Evolutionary conservation across 2,329 filamentous ascomycete genomes (phyloP).

Genomic region (Paracorniculantispora psalliotae): DNA sequence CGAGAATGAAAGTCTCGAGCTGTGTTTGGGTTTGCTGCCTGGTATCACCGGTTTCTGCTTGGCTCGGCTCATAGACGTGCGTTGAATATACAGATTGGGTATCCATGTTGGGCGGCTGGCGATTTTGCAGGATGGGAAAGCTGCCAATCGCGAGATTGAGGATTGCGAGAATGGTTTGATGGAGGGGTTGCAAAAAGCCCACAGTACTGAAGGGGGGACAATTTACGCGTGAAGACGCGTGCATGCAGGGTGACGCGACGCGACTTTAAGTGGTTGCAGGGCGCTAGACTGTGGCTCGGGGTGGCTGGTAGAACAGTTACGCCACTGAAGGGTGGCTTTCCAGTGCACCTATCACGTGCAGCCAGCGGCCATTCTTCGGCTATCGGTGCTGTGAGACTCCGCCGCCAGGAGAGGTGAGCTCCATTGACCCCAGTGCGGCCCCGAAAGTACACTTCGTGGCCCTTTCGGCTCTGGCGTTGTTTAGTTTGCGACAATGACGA

Average conservation of each 20-base stretch:
- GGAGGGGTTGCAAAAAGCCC: conserved; percentile 8
- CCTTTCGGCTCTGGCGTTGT: not conserved
- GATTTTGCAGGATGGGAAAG: not conserved
- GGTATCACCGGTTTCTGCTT: conserved; percentile 62
- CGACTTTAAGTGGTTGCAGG: conserved; percentile 29
- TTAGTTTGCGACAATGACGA: conserved; percentile 13
- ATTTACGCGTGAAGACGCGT: conserved; percentile 16
- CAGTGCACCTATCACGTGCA: not conserved
- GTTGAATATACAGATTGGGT: conserved; percentile 80
- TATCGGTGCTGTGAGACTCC: not conserved
- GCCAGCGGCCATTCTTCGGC: conserved; percentile 10
- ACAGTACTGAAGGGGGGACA: conserved; percentile 4
- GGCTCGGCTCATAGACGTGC: conserved; percentile 68
- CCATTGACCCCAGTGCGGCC: not conserved
- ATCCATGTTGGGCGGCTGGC: conserved; percentile 58
- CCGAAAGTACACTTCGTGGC: conserved; percentile 6
- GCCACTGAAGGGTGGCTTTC: not conserved
- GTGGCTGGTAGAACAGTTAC: not conserved
- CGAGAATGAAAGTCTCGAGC: conserved; percentile 85
- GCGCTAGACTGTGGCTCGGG: not conserved
- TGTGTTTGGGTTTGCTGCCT: conserved; percentile 69
- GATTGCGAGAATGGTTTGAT: not conserved
- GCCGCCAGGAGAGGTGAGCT: not conserved
- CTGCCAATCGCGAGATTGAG: not conserved
- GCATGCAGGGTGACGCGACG: conserved; percentile 16